phyloP scores from a whole-genome alignment of 768 basidiomycete species.

The Kwoniella europaea region DNA sequence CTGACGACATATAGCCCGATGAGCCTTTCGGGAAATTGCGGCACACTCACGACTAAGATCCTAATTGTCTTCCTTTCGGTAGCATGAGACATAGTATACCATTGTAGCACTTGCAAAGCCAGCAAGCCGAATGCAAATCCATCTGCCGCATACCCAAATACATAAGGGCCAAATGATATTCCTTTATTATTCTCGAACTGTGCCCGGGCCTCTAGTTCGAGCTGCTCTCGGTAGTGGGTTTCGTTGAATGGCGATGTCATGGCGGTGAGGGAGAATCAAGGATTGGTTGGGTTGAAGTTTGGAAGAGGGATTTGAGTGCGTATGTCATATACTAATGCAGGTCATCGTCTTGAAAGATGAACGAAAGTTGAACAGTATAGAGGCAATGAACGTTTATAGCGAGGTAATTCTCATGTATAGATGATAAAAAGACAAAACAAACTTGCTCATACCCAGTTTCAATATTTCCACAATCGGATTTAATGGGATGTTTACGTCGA shows the following conservation, averaged over 20 bases:
- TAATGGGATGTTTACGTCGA: background rate
- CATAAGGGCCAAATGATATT: slow-evolving; percentile 18
- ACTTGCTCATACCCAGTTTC: background rate
- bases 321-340: background rate
- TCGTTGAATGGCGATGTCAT: background rate
- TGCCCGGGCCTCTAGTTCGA: slow-evolving; percentile 4
- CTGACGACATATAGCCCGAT: background rate
- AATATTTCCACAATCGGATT: background rate
- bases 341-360: background rate
- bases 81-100: slow-evolving; percentile 12
- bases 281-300: background rate
- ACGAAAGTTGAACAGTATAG: no score
- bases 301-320: background rate
- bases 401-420: background rate
- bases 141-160: slow-evolving; percentile 19
- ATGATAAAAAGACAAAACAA: background rate
- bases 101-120: slow-evolving; percentile 19
- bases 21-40: background rate
- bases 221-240: background rate
- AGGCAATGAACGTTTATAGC: no score
- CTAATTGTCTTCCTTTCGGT: slow-evolving; percentile 11
- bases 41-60: slow-evolving; percentile 17
- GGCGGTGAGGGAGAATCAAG: background rate
- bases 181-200: slow-evolving; percentile 3
- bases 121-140: slow-evolving; percentile 20